Base-by-base conservation (phyloP, 2,329 filamentous ascomycete genomes). In the Zopfia rhizophila region DNA sequence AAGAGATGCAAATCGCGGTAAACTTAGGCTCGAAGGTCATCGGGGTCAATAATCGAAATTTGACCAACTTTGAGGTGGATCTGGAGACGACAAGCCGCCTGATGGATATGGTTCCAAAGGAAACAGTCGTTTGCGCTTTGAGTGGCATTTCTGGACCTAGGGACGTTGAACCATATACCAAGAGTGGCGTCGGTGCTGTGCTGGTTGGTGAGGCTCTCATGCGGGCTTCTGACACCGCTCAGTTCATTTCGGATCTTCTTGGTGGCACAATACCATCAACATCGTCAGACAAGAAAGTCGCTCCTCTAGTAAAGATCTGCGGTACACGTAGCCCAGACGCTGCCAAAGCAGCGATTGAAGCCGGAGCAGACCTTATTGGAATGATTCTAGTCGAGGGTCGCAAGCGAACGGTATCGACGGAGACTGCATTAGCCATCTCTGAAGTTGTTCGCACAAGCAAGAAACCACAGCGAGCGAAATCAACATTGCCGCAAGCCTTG, bases 1-100 rank as follows among this genome's bases (percentile, higher is more conserved):
- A 94, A 37, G 94, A 99, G 73, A 99, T 97, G 90, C 81, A 87
- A 27, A 86, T 86, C 45, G 94, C 95, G 6, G 85, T 97, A 32
- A 83, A 89, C 45, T 81, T 99, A 16, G 94, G 93, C 8, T 84
- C 94, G 16, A 88, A 92, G 72, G 93, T 91, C 25, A 96, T 99
- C 62, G 94, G 94, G 18, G 94, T 99, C 60, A 99, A 99, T 76
- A 99, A 99, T 76, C 87, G 94, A 43, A 96, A 99, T 65, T 80
- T 99, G 10, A 93, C 93, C 59, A 97, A 88, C 63, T 99, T 99
- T 62, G 92, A 97, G 68, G 94, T 99, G 14, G 95, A 99, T 69
- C 83, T 99, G 53, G 86, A 89, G 51, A 99, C 93, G 1, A 96
- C 93, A 1, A 91, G 89, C 65, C 87, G 93, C 17, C 77, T 99